A percentile compares a stretch with the other conserved stretches of the same genome.
Conservation (phyloP, 768 basidiomycete genomes). For the Lentinus brumalis region DNA sequence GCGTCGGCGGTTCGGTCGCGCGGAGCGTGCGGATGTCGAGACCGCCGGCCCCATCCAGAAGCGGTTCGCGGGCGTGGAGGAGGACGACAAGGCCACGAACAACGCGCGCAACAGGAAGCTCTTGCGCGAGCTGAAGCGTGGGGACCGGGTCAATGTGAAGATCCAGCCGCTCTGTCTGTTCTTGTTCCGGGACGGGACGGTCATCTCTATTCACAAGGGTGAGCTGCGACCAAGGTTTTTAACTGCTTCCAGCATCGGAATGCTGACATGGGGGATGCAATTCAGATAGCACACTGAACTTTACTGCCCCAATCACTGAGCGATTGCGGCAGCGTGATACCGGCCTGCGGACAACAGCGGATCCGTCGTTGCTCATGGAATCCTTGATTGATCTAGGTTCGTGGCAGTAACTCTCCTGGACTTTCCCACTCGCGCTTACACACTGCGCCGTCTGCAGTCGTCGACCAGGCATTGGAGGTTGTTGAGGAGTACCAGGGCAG, state of each 20-base stretch:
- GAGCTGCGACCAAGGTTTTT: neutral
- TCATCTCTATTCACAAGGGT: constrained; percentile 14
- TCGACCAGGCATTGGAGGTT: constrained; percentile 68
- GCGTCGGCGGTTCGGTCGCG: constrained; percentile 11
- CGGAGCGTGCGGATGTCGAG: constrained; percentile 15
- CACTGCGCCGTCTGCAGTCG: constrained; percentile 45
- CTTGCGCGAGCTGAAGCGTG: constrained; percentile 46
- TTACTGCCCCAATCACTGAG: constrained; percentile 58
- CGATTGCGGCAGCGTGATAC: constrained; percentile 62
- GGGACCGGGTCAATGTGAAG: constrained; percentile 60
- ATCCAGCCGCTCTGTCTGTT: constrained; percentile 69
- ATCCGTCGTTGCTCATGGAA: constrained; percentile 70
- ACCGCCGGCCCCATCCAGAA: constrained; percentile 1
- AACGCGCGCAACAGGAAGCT: constrained; percentile 30
- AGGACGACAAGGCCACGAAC: constrained; percentile 15
- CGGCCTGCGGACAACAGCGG: constrained; percentile 59
- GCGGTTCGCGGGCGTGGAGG: constrained; percentile 10
- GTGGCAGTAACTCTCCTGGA: constrained; percentile 20
- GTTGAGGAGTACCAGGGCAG: constrained; percentile 68
- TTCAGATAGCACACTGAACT: constrained; percentile 43
- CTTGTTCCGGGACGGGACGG: constrained; percentile 62
- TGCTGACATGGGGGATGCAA: neutral
- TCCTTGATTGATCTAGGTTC: constrained; percentile 59
- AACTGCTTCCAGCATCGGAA: neutral
- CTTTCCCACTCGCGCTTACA: neutral